Evolutionary conservation across 1,284 basidiomycete genomes (phyloP), one percentile per base, ranked within the genome.

Genomic region (Ceratobasidium sp.): DNA sequence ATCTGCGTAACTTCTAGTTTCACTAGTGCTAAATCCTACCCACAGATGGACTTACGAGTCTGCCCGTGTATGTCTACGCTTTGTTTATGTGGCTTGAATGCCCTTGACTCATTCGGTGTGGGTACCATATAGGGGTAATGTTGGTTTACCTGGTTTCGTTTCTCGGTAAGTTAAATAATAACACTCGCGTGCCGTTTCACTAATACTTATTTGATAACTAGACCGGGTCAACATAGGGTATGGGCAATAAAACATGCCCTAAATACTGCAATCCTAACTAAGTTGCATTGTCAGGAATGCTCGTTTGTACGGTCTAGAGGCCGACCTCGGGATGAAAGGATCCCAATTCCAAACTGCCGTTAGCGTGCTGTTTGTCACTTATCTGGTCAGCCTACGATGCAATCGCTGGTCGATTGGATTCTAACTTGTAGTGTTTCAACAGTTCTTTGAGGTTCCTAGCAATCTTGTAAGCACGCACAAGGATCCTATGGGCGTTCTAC

Each of bases 171-270:
- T 60, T 27, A n/a, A 36, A 27, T 2, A 48, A 41, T 33, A 7
- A 19, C 17, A n/a, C 47, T 22, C 4, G 22, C n/a, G 15, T 22
- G 33, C 24, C 2, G 31, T 15, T 14, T 29, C 9, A 50, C 33
- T 31, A n/a, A 69, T 57, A 24, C 2, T 27, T 24, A 14, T 15
- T 27, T 50, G 19, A 33, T 19, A 47, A 50, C 2, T 51, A 60
- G 75, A 76, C 73, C 51, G 76, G 60, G 74, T 75, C 22, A 75
- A 75, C 56, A 75, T 77, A 41, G 74, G 74, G 76, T 73, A 31
- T 24, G 44, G 33, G 7, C 15, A 9, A 7, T 7, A 59, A n/a
- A 6, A 8, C 19, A 51, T 24, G 22, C n/a, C 22, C 29, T 19
- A 17, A 17, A 24, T n/a, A 15, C 29, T 36, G 47, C 29, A 11